Evolutionary conservation across 1,284 basidiomycete species (phyloP).

Genomic region (Irpex sp.): DNA sequence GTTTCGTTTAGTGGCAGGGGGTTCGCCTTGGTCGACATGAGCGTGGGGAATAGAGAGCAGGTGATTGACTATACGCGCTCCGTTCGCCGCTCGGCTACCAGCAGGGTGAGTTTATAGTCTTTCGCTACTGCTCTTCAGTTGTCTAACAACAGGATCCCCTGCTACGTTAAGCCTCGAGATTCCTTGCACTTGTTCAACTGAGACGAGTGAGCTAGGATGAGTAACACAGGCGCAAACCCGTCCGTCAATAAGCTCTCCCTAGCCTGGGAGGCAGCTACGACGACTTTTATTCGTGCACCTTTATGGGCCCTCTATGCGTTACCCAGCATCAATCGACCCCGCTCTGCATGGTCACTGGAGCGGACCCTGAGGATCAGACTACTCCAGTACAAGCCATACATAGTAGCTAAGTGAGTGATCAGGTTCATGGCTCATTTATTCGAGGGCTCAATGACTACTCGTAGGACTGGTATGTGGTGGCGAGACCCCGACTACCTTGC

Average conservation of each 20-base stretch:
- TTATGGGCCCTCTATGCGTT: conserved; percentile 5
- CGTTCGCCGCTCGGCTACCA: not conserved
- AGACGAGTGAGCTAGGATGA: not conserved
- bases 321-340: conserved; percentile 3
- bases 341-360: conserved; percentile 2
- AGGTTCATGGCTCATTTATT: too few relatives aligned
- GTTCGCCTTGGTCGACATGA: conserved; percentile 39
- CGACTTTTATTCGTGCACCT: conserved; percentile 3
- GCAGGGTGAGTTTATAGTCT: not conserved
- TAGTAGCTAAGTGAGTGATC: not conserved
- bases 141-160: not conserved
- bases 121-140: too few relatives aligned
- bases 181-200: too few relatives aligned
- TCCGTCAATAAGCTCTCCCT: not conserved
- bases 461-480: not conserved
- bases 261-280: not conserved
- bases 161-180: not conserved
- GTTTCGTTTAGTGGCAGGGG: conserved; percentile 57
- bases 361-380: not conserved
- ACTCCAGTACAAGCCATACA: not conserved
- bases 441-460: not conserved
- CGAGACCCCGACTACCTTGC: not conserved
- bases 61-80: not conserved
- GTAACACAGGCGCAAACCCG: not conserved
- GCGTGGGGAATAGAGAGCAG: not conserved